Base-by-base conservation (phyloP, 306 rosid genomes). In the Urtica urens region DNA sequence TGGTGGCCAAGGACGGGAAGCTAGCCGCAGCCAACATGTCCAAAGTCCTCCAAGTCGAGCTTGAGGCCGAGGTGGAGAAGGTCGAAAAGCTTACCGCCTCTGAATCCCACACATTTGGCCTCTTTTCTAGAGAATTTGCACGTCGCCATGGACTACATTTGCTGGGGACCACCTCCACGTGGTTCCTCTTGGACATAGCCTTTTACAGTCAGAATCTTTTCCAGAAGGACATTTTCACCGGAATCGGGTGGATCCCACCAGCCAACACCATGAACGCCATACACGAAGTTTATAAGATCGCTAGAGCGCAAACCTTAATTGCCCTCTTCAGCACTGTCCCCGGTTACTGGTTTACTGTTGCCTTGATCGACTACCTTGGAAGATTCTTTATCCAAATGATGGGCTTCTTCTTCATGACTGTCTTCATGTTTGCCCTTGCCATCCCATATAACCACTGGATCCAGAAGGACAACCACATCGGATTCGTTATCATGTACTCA, bases 321-420 rank as follows among this genome's bases (percentile, higher is more conserved):
- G 96, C 94, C 6, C 47, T 88, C 11, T 81, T 83, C 62, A 78
- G 96, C 24, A 85, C 93, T 0, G 93, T 88, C 27, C 97, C 97
- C 0, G 97, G 97, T 1, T 88, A 88, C 45, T 88, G 95, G 97
- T 84, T 83, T 37, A 78, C 97, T 0, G 95, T 88, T 45, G 37
- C 49, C 2, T 35, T 81, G 0, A 88, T 88, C 10, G 97, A 88
- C 55, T 1, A 22, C 42, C 40, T 88, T 34, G 97, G 97, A 1
- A 72, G 97, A 0, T 88, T 88, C 31, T 67, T 77, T 0, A 88
- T 84, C 58, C 97, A 88, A 57, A 7, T 81, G 56, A 72, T 46
- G 23, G 53, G 53, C 1, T 49, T 49, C 38, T 49, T 49, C 38
- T 49, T 49, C 37, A 49, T 49, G 53, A 28, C 38, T 0, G 53